Base-by-base conservation (phyloP, 2,329 filamentous ascomycete species). In the Pseudogymnoascus sp. region DNA sequence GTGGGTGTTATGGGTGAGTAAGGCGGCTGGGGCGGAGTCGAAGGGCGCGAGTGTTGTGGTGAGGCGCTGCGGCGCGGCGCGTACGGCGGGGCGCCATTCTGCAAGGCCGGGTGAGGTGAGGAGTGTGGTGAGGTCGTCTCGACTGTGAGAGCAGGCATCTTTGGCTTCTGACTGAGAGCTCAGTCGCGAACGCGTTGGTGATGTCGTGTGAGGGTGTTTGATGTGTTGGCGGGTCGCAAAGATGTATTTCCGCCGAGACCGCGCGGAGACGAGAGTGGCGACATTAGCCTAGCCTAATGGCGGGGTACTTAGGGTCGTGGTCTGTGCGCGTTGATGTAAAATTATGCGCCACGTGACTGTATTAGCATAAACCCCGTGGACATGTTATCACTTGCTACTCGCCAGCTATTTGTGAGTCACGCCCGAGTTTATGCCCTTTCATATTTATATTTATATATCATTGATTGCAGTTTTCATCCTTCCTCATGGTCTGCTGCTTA, bases 1-100 rank as follows among this genome's bases (percentile, higher is more conserved):
- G 69, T 70, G 6, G 73, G 72, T 36, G 73, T 72, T 41, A 74
- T 71, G 10, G 73, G 73, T 2, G 72, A 73, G 60, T 70, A 71
- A 1, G 72, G 70, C 37, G 73, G 73, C 0, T 65, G 71, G 2
- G 64, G 62, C 11, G 72, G 71, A 7, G 71, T 72, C 36, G 69
- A 66, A 6, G 69, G 71, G n/a, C 68, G 65, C 25, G 70, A 69
- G 43, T 65, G 62, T 21, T 57, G 34, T 61, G 51, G 36, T 64
- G 62, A 16, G 61, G 41, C 10, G 61, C 23, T 25, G 41, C n/a
- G 21, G 36, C 19, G 13, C 64, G 5, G 65, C 63, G 28, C 63
- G 57, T 19, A 61, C 57, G 19, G 45, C 54, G 7, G 63, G 61
- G 25, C 54, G 60, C n/a, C 51, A 39, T 51, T 36, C 43, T 36